Percentiles rank a stretch among this genome's conserved stretches.
Evolutionary conservation across 495 filamentous ascomycete genomes (phyloP).

Genomic region (Recurvomyces mirabilis): DNA sequence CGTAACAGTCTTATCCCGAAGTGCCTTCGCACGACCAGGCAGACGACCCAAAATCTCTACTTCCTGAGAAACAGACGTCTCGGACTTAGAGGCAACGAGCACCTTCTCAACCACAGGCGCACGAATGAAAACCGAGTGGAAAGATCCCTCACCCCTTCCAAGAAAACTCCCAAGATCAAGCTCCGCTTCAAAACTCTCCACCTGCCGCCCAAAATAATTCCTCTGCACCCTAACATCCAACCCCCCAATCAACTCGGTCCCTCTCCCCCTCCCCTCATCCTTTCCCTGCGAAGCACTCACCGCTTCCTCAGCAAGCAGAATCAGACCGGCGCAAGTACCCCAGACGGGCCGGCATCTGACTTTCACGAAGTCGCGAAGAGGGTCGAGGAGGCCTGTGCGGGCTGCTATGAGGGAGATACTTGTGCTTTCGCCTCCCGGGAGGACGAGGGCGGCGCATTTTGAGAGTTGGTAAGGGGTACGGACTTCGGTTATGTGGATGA

Average conservation of each 20-base stretch:
- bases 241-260: slow-evolving; percentile 88
- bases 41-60: slow-evolving; percentile 52
- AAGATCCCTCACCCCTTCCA: slow-evolving; percentile 42
- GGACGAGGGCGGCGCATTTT: slow-evolving; percentile 68
- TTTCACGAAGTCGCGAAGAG: slow-evolving; percentile 89
- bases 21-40: slow-evolving; percentile 34
- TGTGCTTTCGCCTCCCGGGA: slow-evolving; percentile 92
- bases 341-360: slow-evolving; percentile 73
- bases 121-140: slow-evolving; percentile 82
- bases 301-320: slow-evolving; percentile 79
- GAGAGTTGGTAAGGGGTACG: slow-evolving; percentile 61
- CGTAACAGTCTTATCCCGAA: slow-evolving; percentile 31
- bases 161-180: slow-evolving; percentile 70
- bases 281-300: no score
- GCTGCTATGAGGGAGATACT: slow-evolving; percentile 82
- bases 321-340: slow-evolving; percentile 94
- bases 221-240: slow-evolving; percentile 82
- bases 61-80: slow-evolving; percentile 36
- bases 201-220: slow-evolving; percentile 93
- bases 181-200: slow-evolving; percentile 79
- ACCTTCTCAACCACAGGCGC: slow-evolving; percentile 88
- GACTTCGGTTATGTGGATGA: slow-evolving; percentile 53
- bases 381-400: slow-evolving; percentile 68
- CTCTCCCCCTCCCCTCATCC: slow-evolving; percentile 80
- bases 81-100: slow-evolving; percentile 42